Evolutionary conservation across 176 grass and related monocot genomes (phyloP).

Genomic region (Triticum turgidum): DNA sequence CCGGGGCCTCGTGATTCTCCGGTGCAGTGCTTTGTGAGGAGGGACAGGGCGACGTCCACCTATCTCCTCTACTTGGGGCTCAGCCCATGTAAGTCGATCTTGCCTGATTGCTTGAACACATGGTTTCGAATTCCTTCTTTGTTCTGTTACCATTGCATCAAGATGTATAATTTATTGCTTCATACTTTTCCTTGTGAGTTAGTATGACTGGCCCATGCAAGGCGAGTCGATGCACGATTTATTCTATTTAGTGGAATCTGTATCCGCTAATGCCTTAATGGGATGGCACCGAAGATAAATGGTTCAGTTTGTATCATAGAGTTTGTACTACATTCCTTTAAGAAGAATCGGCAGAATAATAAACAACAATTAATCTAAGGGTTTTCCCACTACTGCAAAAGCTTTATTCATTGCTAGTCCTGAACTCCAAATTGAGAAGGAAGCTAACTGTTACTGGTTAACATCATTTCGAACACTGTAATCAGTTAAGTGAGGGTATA

Average conservation of each 20-base stretch:
- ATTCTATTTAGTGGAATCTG: not conserved
- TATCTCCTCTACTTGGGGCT: conserved; percentile 89
- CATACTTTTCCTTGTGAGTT: not conserved
- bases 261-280: not conserved
- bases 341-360: not conserved
- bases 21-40: conserved; percentile 90
- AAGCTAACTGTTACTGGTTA: conserved; percentile 12
- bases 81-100: conserved; percentile 75
- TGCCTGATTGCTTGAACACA: not conserved
- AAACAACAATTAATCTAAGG: not conserved
- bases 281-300: too few species aligned
- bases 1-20: conserved; percentile 72
- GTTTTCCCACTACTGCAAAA: not conserved
- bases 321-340: not conserved
- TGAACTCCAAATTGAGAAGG: conserved; percentile 17
- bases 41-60: conserved; percentile 83
- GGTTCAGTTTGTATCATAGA: not conserved
- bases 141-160: not conserved
- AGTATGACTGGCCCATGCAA: not conserved
- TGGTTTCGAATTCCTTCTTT: not conserved
- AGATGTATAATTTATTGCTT: conserved; percentile 2
- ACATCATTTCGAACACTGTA: not conserved
- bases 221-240: not conserved
- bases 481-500: not conserved
- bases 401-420: conserved; percentile 6